phyloP scores from a whole-genome alignment of 2,329 filamentous ascomycete species.

The Fusarium gaditjirri region DNA sequence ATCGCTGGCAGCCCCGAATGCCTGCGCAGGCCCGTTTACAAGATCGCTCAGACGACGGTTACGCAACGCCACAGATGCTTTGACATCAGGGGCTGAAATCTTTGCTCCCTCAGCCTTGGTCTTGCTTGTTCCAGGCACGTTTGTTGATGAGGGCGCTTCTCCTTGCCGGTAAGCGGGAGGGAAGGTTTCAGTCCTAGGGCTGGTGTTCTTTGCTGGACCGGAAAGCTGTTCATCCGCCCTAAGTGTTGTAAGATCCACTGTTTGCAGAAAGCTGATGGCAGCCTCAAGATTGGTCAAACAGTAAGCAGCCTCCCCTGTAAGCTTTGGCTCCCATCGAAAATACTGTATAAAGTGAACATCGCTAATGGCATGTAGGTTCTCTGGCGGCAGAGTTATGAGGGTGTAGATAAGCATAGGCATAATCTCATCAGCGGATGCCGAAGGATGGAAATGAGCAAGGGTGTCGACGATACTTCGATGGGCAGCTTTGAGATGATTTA shows the following conservation, averaged over 20 bases:
- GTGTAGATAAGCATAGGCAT: slow-evolving; percentile 97
- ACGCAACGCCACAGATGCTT: slow-evolving; percentile 62
- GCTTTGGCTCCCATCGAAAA: slow-evolving; percentile 85
- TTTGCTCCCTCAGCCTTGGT: slow-evolving; percentile 50
- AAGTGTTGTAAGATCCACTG: slow-evolving; percentile 90
- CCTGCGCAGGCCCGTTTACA: slow-evolving; percentile 84
- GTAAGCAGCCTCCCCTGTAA: slow-evolving; percentile 95
- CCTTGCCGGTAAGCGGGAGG: slow-evolving; percentile 66
- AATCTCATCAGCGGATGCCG: slow-evolving; percentile 96
- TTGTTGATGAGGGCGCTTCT: slow-evolving; percentile 49
- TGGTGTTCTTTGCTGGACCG: slow-evolving; percentile 69
- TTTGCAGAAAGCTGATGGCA: slow-evolving; percentile 92
- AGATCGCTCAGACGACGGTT: slow-evolving; percentile 85
- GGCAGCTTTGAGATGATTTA: slow-evolving; percentile 86
- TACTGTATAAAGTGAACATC: slow-evolving; percentile 94
- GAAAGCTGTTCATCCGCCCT: slow-evolving; percentile 81
- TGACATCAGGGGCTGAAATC: slow-evolving; percentile 54
- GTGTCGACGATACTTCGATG: slow-evolving; percentile 97
- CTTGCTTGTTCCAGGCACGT: slow-evolving; percentile 48
- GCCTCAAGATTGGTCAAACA: slow-evolving; percentile 97
- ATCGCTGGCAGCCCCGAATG: slow-evolving; percentile 84
- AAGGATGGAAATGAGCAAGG: slow-evolving; percentile 71
- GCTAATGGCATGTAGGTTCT: slow-evolving; percentile 89
- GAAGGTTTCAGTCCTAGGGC: slow-evolving; percentile 64
- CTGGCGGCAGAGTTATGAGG: slow-evolving; percentile 88